These are phyloP conservation scores for Austroboletus novae-zelandiae DNA, from an alignment of 1,284 basidiomycete genomes.

Conservation along the genomic window DNA sequence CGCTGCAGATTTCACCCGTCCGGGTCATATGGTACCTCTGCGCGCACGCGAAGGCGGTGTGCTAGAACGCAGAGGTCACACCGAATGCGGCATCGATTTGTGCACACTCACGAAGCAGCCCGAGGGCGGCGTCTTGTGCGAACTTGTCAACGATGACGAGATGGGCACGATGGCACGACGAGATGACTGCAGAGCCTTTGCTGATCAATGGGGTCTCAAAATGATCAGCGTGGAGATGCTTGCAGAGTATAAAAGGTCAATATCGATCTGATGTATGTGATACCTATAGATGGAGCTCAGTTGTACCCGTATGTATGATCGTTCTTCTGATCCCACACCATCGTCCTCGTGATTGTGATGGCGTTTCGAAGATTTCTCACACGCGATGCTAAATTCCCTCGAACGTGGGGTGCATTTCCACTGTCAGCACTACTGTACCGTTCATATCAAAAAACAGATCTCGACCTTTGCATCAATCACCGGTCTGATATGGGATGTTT, in stretches of 20 bases:
- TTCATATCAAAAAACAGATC: too few relatives aligned
- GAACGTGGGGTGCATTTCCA: too few relatives aligned
- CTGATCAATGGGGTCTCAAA: constrained; percentile 87
- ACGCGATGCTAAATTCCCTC: too few relatives aligned
- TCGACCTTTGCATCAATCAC: too few relatives aligned
- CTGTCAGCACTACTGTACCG: too few relatives aligned
- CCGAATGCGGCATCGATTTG: constrained; percentile 88
- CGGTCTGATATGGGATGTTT: too few relatives aligned
- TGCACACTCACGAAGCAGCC: constrained; percentile 79
- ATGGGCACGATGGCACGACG: constrained; percentile 93
- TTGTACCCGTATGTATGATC: too few relatives aligned
- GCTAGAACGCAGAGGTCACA: constrained; percentile 86
- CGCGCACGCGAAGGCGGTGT: constrained; percentile 87
- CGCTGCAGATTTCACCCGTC: constrained; percentile 83
- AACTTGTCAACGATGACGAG: constrained; percentile 92
- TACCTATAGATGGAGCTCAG: too few relatives aligned
- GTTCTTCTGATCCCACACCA: too few relatives aligned
- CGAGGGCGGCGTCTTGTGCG: constrained; percentile 86
- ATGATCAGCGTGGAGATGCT: constrained; percentile 93
- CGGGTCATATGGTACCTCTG: constrained; percentile 94
- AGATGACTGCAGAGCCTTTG: constrained; percentile 91
- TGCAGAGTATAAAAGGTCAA: constrained; percentile 38
- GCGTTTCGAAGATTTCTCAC: too few relatives aligned
- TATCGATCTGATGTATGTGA: too few relatives aligned
- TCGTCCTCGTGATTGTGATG: too few relatives aligned